A percentile compares a stretch with the other conserved stretches of the same genome.
Evolutionary conservation across 73 alveolate species (phyloP).

Genomic region (Durusdinium trenchii): DNA sequence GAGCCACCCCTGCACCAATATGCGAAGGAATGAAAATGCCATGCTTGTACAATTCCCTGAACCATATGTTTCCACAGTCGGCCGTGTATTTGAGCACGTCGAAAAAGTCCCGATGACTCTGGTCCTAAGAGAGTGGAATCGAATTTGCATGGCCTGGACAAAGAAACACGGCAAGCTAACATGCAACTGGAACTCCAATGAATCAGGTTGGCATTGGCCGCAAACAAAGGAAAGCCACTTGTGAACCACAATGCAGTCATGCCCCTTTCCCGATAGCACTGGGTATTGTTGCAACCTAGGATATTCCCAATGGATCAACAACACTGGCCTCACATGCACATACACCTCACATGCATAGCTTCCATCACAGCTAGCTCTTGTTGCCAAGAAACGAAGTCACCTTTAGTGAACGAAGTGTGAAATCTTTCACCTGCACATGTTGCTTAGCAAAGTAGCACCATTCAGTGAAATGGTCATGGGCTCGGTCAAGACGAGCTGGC

Average conservation of each 20-base stretch:
- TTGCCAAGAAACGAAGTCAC: not conserved
- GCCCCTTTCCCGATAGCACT: not conserved
- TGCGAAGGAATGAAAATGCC: not conserved
- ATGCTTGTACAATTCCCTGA: not conserved
- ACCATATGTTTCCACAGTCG: not conserved
- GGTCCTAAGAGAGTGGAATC: not conserved
- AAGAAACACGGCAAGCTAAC: not conserved
- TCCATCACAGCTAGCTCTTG: not conserved
- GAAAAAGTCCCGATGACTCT: not conserved
- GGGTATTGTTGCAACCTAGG: not conserved
- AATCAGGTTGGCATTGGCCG: not conserved
- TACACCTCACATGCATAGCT: too few relatives aligned
- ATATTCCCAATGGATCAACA: not conserved
- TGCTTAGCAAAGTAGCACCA: not conserved
- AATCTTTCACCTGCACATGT: not conserved
- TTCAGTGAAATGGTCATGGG: not conserved
- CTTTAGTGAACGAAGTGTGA: not conserved
- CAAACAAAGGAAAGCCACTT: not conserved
- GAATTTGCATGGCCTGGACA: not conserved
- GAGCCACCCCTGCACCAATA: not conserved
- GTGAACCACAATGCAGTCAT: slow-evolving; percentile 35
- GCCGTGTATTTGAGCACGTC: not conserved
- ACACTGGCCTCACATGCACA: too few relatives aligned
- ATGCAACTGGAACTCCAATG: not conserved
- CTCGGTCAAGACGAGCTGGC: not conserved